Evolutionary conservation across 768 basidiomycete genomes (phyloP).

Genomic region (Pleurotus ostreatus): DNA sequence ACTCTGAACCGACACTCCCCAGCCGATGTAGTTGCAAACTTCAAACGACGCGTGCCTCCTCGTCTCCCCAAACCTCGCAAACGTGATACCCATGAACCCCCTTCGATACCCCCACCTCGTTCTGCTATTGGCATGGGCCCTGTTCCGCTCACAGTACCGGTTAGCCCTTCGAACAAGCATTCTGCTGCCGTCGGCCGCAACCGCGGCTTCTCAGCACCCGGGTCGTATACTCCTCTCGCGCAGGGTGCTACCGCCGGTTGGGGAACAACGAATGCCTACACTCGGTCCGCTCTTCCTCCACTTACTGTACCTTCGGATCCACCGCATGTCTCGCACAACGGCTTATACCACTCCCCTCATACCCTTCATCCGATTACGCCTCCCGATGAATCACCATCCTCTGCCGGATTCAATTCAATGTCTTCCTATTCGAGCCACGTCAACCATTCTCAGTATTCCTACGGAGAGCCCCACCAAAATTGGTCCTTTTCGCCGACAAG

Average conservation of each 20-base stretch:
- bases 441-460: constrained; percentile 56
- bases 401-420: constrained; percentile 37
- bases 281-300: constrained; percentile 69
- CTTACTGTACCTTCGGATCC: constrained; percentile 80
- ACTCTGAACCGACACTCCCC: constrained; percentile 89
- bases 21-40: constrained; percentile 86
- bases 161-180: constrained; percentile 34
- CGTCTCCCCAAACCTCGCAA: constrained; percentile 87
- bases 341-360: constrained; percentile 60
- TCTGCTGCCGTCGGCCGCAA: constrained; percentile 50
- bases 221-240: constrained; percentile 70
- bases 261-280: constrained; percentile 43
- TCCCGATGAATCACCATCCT: constrained; percentile 63
- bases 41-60: constrained; percentile 93
- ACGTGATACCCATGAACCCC: constrained; percentile 67
- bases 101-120: constrained; percentile 70
- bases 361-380: constrained; percentile 66
- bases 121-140: constrained; percentile 70
- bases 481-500: constrained; percentile 45
- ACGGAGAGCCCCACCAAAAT: constrained; percentile 47
- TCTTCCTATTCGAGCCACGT: constrained; percentile 39
- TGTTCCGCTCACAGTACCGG: constrained; percentile 61
- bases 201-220: constrained; percentile 82
- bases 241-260: constrained; percentile 56
- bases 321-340: constrained; percentile 52